phyloP scores from a whole-genome alignment of 2,329 filamentous ascomycete species.

The Xylaria sp. region DNA sequence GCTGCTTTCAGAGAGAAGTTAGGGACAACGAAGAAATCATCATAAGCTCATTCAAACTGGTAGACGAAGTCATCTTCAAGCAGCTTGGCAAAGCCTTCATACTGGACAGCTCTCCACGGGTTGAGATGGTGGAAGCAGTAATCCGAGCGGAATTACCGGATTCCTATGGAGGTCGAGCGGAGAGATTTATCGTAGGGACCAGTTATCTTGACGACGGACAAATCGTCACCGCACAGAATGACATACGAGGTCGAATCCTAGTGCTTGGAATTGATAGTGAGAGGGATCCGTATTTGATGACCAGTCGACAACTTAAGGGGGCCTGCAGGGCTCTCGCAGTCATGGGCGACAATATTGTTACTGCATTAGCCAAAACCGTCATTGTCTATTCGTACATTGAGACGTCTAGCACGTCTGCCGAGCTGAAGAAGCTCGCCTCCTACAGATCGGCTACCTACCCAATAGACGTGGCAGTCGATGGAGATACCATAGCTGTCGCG shows the following conservation, averaged over 20 bases:
- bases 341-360: conserved; percentile 81
- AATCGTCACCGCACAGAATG: conserved; percentile 53
- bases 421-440: conserved; percentile 76
- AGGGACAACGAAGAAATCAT: conserved; percentile 78
- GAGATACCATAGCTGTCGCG: conserved; percentile 81
- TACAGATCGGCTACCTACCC: conserved; percentile 88
- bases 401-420: conserved; percentile 64
- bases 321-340: conserved; percentile 83
- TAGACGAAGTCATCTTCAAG: conserved; percentile 90
- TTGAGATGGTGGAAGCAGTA: conserved; percentile 86
- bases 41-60: conserved; percentile 84
- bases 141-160: conserved; percentile 78
- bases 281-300: conserved; percentile 77
- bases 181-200: conserved; percentile 93
- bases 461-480: conserved; percentile 80
- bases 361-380: conserved; percentile 89
- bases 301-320: conserved; percentile 77
- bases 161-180: conserved; percentile 65
- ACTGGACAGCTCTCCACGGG: conserved; percentile 60
- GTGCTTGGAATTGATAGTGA: conserved; percentile 84
- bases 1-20: conserved; percentile 82
- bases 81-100: conserved; percentile 76
- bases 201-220: conserved; percentile 76
- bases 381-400: conserved; percentile 67
- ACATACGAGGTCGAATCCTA: conserved; percentile 80